Conservation (phyloP, 2,329 filamentous ascomycete species). For the Nakataea oryzae region DNA sequence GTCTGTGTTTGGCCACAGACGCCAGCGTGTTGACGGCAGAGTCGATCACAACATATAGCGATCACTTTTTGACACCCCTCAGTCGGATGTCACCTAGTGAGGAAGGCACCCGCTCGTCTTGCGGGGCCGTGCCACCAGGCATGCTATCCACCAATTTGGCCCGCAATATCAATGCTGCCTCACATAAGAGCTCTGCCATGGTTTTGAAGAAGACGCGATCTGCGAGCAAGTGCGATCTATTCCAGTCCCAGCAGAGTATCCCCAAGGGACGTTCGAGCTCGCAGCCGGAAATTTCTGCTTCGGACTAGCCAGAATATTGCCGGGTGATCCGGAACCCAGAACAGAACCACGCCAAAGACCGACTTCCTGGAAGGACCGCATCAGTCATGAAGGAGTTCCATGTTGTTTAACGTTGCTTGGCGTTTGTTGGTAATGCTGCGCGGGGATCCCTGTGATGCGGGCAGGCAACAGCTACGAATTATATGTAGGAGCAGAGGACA, state of each 20-base stretch:
- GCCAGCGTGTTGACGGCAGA: background rate
- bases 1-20: background rate
- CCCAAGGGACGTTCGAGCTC: background rate
- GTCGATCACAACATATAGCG: background rate
- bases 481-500: background rate
- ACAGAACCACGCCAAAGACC: background rate
- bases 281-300: background rate
- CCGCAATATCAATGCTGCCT: slow-evolving; percentile 1
- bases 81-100: background rate
- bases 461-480: background rate
- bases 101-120: background rate
- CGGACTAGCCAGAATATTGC: too few relatives aligned
- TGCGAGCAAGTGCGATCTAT: background rate
- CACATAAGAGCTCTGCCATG: background rate
- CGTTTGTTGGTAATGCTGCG: too few relatives aligned
- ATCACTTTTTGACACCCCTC: background rate
- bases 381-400: background rate
- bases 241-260: background rate
- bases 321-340: background rate
- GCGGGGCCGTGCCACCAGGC: too few relatives aligned
- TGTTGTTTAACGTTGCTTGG: background rate
- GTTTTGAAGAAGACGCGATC: background rate
- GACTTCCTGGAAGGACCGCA: background rate
- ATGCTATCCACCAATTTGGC: slow-evolving; percentile 1
- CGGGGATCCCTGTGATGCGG: background rate